A percentile compares a stretch with the other conserved stretches of the same genome.
Conservation (phyloP, 2,329 filamentous ascomycete genomes). For the Claviceps sp. region DNA sequence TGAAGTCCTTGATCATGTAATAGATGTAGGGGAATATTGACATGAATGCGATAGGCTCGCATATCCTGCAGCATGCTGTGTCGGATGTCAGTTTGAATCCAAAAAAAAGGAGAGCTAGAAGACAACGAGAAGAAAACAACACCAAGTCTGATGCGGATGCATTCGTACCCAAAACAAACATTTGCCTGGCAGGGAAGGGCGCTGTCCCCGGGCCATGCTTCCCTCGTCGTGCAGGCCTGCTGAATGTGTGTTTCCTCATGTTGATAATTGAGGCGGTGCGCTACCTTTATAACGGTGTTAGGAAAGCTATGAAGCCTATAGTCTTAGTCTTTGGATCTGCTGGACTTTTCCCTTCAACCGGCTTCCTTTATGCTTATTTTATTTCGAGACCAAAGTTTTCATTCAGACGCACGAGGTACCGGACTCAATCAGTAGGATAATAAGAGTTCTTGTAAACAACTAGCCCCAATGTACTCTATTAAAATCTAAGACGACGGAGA, state of each 20-base stretch:
- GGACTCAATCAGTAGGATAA: not conserved
- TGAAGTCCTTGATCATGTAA: constrained; percentile 90
- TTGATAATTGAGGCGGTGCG: not conserved
- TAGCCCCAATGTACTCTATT: not conserved
- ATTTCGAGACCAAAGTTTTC: not conserved
- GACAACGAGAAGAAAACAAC: not conserved
- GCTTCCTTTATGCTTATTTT: not conserved
- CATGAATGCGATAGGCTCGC: constrained; percentile 98
- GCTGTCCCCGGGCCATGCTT: constrained; percentile 13
- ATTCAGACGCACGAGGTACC: not conserved
- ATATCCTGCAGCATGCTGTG: constrained; percentile 81
- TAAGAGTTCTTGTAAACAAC: not conserved
- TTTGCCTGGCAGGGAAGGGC: constrained; percentile 29
- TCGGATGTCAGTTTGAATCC: not conserved
- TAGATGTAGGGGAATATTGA: constrained; percentile 98
- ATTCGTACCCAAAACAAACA: constrained; percentile 38
- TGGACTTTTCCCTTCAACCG: not conserved
- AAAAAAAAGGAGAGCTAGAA: too few species aligned
- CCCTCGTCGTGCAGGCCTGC: constrained; percentile 12
- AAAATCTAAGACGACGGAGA: not conserved
- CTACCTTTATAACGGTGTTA: too few species aligned
- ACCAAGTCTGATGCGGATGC: not conserved
- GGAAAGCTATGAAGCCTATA: not conserved
- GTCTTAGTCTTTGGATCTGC: not conserved
- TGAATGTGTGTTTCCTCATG: constrained; percentile 18